phyloP scores from a whole-genome alignment of 176 grass and related monocot genomes.

The Aegilops tauschii region DNA sequence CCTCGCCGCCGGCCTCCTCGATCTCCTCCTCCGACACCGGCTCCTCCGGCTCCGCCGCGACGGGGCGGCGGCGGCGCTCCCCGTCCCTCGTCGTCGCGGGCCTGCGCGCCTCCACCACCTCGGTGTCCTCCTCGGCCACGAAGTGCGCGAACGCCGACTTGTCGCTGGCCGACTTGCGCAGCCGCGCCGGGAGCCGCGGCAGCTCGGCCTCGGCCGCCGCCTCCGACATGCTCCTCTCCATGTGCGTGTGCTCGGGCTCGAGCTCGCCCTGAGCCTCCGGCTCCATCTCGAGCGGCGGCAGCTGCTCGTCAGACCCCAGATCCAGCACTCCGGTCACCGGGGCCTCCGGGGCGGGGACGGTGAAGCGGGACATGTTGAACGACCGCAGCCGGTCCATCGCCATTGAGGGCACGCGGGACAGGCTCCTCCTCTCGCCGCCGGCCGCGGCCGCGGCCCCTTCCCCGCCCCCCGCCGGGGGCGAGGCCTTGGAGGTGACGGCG shows the following conservation, averaged over 20 bases:
- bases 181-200: conserved; percentile 36
- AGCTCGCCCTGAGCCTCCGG: neutral
- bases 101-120: conserved; percentile 16
- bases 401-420: conserved; percentile 65
- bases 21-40: neutral
- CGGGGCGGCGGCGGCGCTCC: neutral
- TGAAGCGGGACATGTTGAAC: conserved; percentile 53
- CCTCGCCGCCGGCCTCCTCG: conserved; percentile 29
- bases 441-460: neutral
- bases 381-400: conserved; percentile 70
- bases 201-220: conserved; percentile 20
- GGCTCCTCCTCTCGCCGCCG: neutral
- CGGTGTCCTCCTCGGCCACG: conserved; percentile 19
- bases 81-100: conserved; percentile 27
- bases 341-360: conserved; percentile 7
- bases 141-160: conserved; percentile 79
- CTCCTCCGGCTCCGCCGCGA: neutral
- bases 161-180: conserved; percentile 84
- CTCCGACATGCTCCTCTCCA: conserved; percentile 67
- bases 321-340: conserved; percentile 5
- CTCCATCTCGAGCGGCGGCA: neutral
- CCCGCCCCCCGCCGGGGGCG: neutral
- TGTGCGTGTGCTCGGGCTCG: conserved; percentile 14
- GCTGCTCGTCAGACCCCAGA: conserved; percentile 24
- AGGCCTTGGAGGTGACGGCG: conserved; percentile 70